These are phyloP conservation scores for Xylaria sp. DNA, from an alignment of 2,329 filamentous ascomycete species.

Conservation along the genomic window DNA sequence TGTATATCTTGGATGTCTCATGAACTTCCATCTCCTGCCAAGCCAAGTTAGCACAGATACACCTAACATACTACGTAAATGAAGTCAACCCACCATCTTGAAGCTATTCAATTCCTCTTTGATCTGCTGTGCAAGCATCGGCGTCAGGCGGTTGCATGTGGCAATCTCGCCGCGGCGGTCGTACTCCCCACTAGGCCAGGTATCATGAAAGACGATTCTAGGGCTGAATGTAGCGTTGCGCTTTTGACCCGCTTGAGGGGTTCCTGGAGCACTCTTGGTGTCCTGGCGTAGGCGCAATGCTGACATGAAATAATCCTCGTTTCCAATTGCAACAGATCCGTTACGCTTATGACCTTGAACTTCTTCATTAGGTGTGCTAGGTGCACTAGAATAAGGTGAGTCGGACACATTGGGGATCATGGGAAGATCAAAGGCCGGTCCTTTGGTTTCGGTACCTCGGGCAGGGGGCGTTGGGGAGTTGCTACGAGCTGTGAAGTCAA, in stretches of 20 bases:
- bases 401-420: slow-evolving; percentile 73
- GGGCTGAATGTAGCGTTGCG: slow-evolving; percentile 84
- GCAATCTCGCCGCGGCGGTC: slow-evolving; percentile 95
- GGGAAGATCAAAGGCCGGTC: slow-evolving; percentile 66
- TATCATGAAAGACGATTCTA: slow-evolving; percentile 93
- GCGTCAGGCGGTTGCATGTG: slow-evolving; percentile 96
- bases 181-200: slow-evolving; percentile 95
- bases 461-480: slow-evolving; percentile 75
- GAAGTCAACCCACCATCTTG: slow-evolving; percentile 83
- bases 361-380: slow-evolving; percentile 88
- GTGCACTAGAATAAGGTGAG: slow-evolving; percentile 84
- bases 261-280: slow-evolving; percentile 82
- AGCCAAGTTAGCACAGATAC: slow-evolving; percentile 52
- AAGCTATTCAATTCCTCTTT: slow-evolving; percentile 99
- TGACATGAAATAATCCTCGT: slow-evolving; percentile 90
- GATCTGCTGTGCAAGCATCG: slow-evolving; percentile 97
- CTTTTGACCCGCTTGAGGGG: slow-evolving; percentile 70
- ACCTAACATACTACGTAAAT: background rate
- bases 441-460: slow-evolving; percentile 66
- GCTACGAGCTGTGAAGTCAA: slow-evolving; percentile 64
- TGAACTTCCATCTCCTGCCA: slow-evolving; percentile 98
- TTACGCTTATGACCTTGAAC: slow-evolving; percentile 71
- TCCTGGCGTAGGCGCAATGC: slow-evolving; percentile 78
- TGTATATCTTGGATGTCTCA: slow-evolving; percentile 98
- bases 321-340: slow-evolving; percentile 78